Evolutionary conservation across 345 rosid genomes (phyloP).

Genomic region (Gossypium arboreum): DNA sequence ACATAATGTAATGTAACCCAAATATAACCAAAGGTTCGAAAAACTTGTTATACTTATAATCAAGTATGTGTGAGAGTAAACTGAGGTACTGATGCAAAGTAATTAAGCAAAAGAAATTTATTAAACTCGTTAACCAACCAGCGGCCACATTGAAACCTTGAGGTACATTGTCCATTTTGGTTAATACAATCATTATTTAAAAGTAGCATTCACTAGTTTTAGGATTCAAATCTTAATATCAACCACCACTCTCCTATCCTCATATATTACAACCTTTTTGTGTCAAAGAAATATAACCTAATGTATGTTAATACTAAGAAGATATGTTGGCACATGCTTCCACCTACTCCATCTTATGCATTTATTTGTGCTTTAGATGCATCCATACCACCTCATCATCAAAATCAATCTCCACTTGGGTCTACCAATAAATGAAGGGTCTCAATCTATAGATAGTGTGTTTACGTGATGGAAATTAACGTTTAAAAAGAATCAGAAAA

Average conservation of each 20-base stretch:
- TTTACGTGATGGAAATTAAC: not conserved
- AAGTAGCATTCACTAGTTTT: not conserved
- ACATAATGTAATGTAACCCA: no score
- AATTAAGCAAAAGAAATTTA: not conserved
- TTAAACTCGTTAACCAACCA: not conserved
- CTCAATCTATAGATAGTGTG: not conserved
- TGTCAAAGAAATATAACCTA: no score
- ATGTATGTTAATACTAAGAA: no score
- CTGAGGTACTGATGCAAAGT: no score
- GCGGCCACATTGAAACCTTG: not conserved
- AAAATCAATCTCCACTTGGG: not conserved
- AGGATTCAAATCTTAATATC: not conserved
- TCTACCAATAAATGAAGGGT: not conserved
- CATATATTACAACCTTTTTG: no score
- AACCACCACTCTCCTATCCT: no score
- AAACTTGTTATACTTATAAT: no score
- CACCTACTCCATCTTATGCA: conserved; percentile 6
- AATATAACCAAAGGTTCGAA: no score
- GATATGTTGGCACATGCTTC: not conserved
- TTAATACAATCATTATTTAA: not conserved
- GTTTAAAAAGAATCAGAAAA: no score
- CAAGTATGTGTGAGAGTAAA: no score
- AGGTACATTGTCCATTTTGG: not conserved
- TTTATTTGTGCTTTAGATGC: not conserved
- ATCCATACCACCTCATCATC: not conserved